A percentile compares a stretch with the other conserved stretches of the same genome.
Conservation (phyloP, 169 alveolate genomes). For the Miamiensis avidus region DNA sequence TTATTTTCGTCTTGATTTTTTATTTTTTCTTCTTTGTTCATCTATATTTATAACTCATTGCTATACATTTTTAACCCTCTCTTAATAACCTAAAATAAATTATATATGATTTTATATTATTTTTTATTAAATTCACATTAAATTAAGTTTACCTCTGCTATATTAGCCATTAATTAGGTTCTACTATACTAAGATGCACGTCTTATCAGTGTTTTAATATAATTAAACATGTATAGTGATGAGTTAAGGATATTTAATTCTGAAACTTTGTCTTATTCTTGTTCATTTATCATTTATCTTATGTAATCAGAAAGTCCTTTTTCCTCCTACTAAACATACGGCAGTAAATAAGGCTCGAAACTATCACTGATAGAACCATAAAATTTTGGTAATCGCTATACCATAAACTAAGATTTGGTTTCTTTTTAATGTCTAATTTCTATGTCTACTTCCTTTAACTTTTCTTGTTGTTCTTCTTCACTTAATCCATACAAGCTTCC, state of each 20-base stretch:
- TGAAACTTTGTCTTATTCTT: constrained; percentile 41
- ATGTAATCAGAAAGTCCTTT: constrained; percentile 46
- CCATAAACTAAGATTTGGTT: constrained; percentile 25
- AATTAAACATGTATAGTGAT: constrained; percentile 49
- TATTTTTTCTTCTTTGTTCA: constrained; percentile 25
- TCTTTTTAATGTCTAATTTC: constrained; percentile 17
- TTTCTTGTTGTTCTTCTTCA: not conserved
- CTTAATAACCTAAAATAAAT: constrained; percentile 21
- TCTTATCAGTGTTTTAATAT: constrained; percentile 49
- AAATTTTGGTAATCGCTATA: constrained; percentile 52
- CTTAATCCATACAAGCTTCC: not conserved
- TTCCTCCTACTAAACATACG: constrained; percentile 66
- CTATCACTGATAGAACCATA: constrained; percentile 64
- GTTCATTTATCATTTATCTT: constrained; percentile 28
- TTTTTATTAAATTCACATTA: constrained; percentile 6
- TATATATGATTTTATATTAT: not conserved
- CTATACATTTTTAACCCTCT: constrained; percentile 27
- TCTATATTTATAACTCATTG: constrained; percentile 9
- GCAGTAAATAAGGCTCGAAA: constrained; percentile 72
- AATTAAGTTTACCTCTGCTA: constrained; percentile 46
- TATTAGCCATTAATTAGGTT: constrained; percentile 48
- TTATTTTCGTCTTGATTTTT: constrained; percentile 34
- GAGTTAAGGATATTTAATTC: constrained; percentile 59
- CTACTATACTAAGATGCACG: constrained; percentile 57
- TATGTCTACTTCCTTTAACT: constrained; percentile 3